A percentile compares a stretch with the other conserved stretches of the same genome.
phyloP scores from a whole-genome alignment of 139 green algal genomes.

The Ettlia oleoabundans region DNA sequence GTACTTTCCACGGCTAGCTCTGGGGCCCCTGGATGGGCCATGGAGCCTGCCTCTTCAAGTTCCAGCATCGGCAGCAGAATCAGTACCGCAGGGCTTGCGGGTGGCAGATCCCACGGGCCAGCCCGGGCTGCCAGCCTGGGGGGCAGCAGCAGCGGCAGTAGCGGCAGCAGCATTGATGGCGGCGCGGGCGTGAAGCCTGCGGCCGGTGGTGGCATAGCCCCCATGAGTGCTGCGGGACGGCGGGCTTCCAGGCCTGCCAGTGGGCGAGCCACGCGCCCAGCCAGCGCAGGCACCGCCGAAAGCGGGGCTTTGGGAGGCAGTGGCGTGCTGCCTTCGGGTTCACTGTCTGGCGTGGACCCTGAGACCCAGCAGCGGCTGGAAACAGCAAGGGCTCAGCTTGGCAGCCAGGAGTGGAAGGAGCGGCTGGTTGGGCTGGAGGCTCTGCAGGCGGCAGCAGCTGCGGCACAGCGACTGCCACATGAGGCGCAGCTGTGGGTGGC shows the following conservation, averaged over 20 bases:
- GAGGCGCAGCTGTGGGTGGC: conserved; percentile 25
- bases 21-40: not conserved
- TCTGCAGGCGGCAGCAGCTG: not conserved
- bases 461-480: not conserved
- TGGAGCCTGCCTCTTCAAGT: not conserved
- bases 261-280: not conserved
- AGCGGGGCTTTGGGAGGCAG: not conserved
- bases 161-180: not conserved
- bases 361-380: conserved; percentile 22
- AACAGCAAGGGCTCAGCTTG: not conserved
- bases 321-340: not conserved
- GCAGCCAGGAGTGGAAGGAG: conserved; percentile 22
- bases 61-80: not conserved
- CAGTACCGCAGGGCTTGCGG: not conserved
- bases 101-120: too few species aligned
- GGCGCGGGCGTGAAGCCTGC: too few species aligned
- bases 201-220: not conserved
- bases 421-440: conserved; percentile 6
- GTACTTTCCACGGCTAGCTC: not conserved
- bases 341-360: not conserved
- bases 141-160: not conserved
- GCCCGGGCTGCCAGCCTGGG: not conserved
- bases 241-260: not conserved
- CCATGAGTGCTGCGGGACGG: not conserved
- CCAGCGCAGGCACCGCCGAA: not conserved